phyloP scores from a whole-genome alignment of 2,329 filamentous ascomycete species.

The Sporothrix mexicana region DNA sequence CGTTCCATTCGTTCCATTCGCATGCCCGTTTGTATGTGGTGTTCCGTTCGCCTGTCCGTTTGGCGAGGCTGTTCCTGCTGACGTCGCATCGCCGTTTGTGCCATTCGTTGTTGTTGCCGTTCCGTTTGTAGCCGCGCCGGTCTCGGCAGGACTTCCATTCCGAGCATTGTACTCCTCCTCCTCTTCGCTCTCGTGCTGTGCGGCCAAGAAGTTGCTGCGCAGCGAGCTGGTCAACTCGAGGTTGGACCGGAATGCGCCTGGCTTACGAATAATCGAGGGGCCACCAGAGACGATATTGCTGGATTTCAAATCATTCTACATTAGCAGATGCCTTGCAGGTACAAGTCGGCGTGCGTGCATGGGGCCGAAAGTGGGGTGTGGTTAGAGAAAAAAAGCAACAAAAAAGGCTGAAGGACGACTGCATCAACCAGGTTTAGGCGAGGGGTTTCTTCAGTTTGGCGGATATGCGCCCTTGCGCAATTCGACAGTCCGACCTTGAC shows the following conservation, averaged over 20 bases:
- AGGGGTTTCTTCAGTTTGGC: no score
- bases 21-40: neutral
- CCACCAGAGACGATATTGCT: constrained; percentile 86
- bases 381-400: neutral
- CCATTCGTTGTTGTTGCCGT: neutral
- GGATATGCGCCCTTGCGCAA: no score
- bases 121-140: constrained; percentile 21
- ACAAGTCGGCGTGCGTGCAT: neutral
- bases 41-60: neutral
- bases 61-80: neutral
- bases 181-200: constrained; percentile 61
- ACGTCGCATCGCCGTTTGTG: neutral
- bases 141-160: constrained; percentile 34
- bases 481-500: no score
- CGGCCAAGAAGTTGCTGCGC: constrained; percentile 78
- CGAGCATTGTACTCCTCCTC: constrained; percentile 46
- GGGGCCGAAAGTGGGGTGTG: neutral
- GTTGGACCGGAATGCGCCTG: constrained; percentile 82
- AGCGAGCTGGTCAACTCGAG: constrained; percentile 90
- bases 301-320: constrained; percentile 29
- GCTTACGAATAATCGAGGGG: constrained; percentile 81
- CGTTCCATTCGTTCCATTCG: neutral
- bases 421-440: no score
- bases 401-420: no score
- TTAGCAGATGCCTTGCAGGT: constrained; percentile 18